Base-by-base conservation (phyloP, 2,329 filamentous ascomycete genomes). In the Endothia cerciana region DNA sequence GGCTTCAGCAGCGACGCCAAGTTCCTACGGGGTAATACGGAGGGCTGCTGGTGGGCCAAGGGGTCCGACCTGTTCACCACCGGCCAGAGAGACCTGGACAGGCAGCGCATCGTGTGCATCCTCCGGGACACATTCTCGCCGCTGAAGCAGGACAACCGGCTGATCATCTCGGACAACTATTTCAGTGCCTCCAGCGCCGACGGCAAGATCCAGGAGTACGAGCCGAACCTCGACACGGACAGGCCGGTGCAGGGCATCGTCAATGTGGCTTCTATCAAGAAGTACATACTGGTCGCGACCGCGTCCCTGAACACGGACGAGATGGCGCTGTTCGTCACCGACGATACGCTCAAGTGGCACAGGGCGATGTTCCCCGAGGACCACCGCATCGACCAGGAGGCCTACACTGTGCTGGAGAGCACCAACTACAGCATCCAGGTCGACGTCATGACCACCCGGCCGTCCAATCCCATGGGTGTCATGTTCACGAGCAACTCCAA, bases 381-480 rank as follows among this genome's bases (percentile, higher is more conserved):
- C 68, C 93, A 97, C 76, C 92, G 84, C 51, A 78, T 94, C 72
- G 85, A 93, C 68, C 91, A 97, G 75, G 87, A 94, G 74, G 92
- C 92, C 2, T 99, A 97, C 77, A 99, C 95, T 0, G 86, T 99
- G 58, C 84, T 99, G 49, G 94, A 98, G 79, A 95, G 94, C 73
- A 98, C 95, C 51, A 94, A 97, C 75, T 97, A 99, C 81, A 97
- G 94, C 80, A 93, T 99, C 72, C 94, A 98, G 78, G 89, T 99
- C 64, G 94, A 98, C 77, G 94, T 98, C 69, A 89, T 94, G 85
- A 92, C 90, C 1, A 82, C 82, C 47, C 82, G 81, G 55, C 85
- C 85, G 15, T 85, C 84, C 1, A 87, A 85, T 45, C 87, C 90
- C 0, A 94, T 97, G 87, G 96, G 95, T 41, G 89, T 91, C 13